These are phyloP conservation scores for Fremontodendron californicum DNA, from an alignment of 345 rosid species.

Conservation along the genomic window DNA sequence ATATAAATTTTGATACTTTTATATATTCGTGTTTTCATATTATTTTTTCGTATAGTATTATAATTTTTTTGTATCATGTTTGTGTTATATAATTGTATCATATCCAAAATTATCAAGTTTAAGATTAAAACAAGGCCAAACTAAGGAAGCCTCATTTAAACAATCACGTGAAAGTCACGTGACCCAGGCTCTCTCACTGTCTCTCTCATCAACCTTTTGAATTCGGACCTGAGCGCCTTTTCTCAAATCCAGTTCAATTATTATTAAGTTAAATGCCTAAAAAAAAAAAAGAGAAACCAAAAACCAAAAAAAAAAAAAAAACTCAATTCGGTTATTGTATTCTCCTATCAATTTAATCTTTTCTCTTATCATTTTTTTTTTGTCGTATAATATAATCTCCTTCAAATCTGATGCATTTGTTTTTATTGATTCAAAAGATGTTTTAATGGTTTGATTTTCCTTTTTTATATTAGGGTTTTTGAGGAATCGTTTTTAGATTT, in stretches of 20 bases:
- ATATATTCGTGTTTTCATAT: too few relatives aligned
- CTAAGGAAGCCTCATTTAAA: too few relatives aligned
- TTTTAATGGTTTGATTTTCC: not conserved
- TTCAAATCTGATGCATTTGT: conserved; percentile 8
- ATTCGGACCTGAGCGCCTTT: conserved; percentile 49
- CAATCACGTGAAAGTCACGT: conserved; percentile 37
- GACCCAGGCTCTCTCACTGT: not conserved
- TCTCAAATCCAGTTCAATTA: conserved; percentile 25
- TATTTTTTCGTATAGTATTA: too few relatives aligned
- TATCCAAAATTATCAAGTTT: too few relatives aligned
- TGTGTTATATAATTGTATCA: too few relatives aligned
- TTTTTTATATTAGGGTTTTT: conserved; percentile 1
- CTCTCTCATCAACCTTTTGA: conserved; percentile 32
- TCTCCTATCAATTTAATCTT: not conserved
- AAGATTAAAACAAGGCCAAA: too few relatives aligned
- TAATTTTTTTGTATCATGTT: too few relatives aligned
- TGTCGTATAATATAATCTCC: not conserved
- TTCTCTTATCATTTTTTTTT: conserved; percentile 10
- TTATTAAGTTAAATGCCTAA: conserved; percentile 10
- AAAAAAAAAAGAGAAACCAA: not conserved
- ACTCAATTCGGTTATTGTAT: conserved; percentile 3
- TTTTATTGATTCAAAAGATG: not conserved
- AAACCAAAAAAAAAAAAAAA: not conserved
- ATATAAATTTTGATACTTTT: too few relatives aligned
- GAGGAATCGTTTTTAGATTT: not conserved